Percentiles rank a stretch among this genome's conserved stretches.
Evolutionary conservation across 768 basidiomycete species (phyloP).

Genomic region (Russula ochroleuca): DNA sequence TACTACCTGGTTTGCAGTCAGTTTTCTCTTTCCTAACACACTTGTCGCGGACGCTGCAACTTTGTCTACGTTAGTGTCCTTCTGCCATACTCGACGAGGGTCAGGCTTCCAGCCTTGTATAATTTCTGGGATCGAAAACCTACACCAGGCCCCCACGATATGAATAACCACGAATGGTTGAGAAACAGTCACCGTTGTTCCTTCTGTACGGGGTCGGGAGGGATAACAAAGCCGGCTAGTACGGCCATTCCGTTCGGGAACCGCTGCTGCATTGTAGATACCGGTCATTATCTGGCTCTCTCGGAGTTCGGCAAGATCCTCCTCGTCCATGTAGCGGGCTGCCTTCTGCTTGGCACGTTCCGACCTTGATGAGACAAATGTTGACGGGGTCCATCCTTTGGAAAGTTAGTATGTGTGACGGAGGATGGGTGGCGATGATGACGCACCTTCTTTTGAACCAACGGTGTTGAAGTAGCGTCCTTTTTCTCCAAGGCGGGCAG

Average conservation of each 20-base stretch:
- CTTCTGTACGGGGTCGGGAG: conserved; percentile 65
- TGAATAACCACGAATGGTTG: conserved; percentile 22
- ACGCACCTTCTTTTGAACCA: conserved; percentile 87
- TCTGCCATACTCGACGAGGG: conserved; percentile 71
- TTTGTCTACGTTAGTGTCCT: conserved; percentile 39
- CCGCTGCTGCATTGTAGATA: conserved; percentile 32
- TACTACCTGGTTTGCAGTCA: conserved; percentile 22
- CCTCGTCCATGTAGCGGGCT: conserved; percentile 94
- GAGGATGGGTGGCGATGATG: background rate
- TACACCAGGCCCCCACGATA: conserved; percentile 34
- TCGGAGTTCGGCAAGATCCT: conserved; percentile 80
- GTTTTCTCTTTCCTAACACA: conserved; percentile 38
- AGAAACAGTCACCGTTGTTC: conserved; percentile 55
- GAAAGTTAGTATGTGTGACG: conserved; percentile 2
- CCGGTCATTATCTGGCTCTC: conserved; percentile 58
- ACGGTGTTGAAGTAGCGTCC: conserved; percentile 93
- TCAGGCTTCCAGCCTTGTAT: conserved; percentile 84
- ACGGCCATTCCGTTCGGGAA: conserved; percentile 77
- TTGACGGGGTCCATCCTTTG: conserved; percentile 92
- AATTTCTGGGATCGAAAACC: conserved; percentile 81
- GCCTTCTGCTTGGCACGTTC: conserved; percentile 64
- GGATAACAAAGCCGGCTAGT: conserved; percentile 70
- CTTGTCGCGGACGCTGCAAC: conserved; percentile 44
- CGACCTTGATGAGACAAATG: conserved; percentile 83
- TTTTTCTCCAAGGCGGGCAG: conserved; percentile 92